Base-by-base conservation (phyloP, 495 filamentous ascomycete genomes). In the Penicillium ochrochloron region DNA sequence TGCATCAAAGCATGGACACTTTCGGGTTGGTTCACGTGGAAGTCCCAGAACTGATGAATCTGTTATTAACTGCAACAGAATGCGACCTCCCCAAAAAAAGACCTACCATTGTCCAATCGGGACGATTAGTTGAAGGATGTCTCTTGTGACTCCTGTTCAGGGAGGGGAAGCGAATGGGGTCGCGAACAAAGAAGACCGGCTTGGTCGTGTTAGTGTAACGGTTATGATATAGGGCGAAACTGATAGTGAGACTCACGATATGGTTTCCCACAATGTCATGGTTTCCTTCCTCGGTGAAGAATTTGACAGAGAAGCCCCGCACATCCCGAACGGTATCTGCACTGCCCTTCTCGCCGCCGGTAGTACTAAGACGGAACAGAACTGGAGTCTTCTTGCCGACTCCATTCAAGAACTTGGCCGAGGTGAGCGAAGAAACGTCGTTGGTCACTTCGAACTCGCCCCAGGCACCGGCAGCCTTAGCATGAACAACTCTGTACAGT, bases 401-500 rank as follows among this genome's bases (percentile, higher is more conserved):
- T 4, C 75, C 76, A n/a, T 62, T 81, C 65, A 89, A 80, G 72
- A 90, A 76, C 35, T 80, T 80, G 39, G 66, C 61, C 15, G 59
- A 69, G 6, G 68, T 70, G 31, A 67, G 51, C 41, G n/a, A 51
- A 11, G 41, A 75, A 29, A 84, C 76, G 52, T 88, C 83, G 33
- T 82, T 75, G 29, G 89, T 91, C 39, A 86, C 81, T 52, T 86
- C 85, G 74, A 89, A 91, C 60, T 85, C 84, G 55, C 91, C 91
- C 68, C 90, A 91, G 55, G 91, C 91, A 33, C 90, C 91, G 53
- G 89, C 88, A 58, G 91, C 91, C 70, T 92, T 90, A 39, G 91
- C 91, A 61, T 95, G 91, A 29, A 94, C 91, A 50, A 92, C 89
- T 55, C 88, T 83, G 27, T 9, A 19, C 12, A 15, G 17, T 29